phyloP scores from a whole-genome alignment of 352 stramenopile species.

The Pythium phragmiticola region DNA sequence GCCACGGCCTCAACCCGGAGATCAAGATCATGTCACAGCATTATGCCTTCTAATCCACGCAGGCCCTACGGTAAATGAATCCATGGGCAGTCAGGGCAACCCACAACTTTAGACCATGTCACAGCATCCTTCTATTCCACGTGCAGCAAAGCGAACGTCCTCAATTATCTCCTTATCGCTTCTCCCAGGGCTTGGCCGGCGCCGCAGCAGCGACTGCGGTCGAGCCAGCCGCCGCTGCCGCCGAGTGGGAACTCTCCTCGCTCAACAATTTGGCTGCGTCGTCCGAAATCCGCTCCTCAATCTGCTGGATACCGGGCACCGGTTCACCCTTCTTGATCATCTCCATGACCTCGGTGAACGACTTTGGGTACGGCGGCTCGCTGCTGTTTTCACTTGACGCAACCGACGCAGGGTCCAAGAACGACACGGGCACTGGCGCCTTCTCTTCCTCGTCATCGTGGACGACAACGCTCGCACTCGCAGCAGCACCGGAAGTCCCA shows the following conservation, averaged over 20 bases:
- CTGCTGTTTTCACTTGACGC: constrained; percentile 6
- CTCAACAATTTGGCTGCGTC: constrained; percentile 37
- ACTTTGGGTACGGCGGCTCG: constrained; percentile 59
- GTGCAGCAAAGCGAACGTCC: no score
- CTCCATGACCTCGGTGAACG: constrained; percentile 75
- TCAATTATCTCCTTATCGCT: constrained; percentile 5
- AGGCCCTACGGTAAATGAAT: no score
- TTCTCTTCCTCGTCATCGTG: constrained; percentile 23
- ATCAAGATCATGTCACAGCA: no score
- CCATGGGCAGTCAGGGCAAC: no score
- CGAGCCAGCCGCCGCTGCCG: background rate
- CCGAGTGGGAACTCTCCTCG: background rate
- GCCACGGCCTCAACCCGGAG: no score
- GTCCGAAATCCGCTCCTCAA: constrained; percentile 72
- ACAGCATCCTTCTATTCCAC: no score
- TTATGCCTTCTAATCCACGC: no score
- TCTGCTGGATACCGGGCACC: constrained; percentile 71
- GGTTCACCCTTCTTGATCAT: constrained; percentile 69
- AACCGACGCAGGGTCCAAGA: background rate
- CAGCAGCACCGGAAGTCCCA: background rate
- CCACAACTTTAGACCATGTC: no score
- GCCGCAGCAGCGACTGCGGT: background rate
- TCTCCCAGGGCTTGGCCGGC: constrained; percentile 26
- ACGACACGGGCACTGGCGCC: constrained; percentile 3
- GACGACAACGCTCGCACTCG: constrained; percentile 2